Evolutionary conservation across 73 alveolate genomes (phyloP).

Genomic region (Tetrahymena borealis): DNA sequence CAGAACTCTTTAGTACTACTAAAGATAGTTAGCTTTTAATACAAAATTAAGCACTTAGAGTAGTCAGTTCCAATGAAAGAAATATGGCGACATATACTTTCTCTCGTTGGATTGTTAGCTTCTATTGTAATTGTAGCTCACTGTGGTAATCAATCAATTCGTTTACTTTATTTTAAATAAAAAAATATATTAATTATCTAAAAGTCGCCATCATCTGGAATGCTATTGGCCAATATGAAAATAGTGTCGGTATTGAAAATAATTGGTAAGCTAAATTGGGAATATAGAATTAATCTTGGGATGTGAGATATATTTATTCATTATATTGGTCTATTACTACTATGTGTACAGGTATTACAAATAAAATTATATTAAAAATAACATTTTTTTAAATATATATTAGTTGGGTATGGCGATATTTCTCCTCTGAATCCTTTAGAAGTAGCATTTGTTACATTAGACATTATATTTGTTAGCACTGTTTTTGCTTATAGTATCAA

Average conservation of each 20-base stretch:
- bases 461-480: not conserved
- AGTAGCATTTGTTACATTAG: not conserved
- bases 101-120: not conserved
- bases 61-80: not conserved
- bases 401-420: not conserved
- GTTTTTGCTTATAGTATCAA: not conserved
- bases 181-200: not conserved
- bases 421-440: not conserved
- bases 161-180: too few relatives aligned
- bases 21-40: not conserved
- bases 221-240: not conserved
- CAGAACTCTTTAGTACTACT: not conserved
- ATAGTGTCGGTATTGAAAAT: not conserved
- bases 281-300: not conserved
- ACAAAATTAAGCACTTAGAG: not conserved
- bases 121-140: not conserved
- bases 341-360: not conserved
- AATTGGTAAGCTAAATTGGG: not conserved
- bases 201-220: not conserved
- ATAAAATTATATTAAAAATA: too few relatives aligned
- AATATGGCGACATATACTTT: not conserved
- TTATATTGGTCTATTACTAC: not conserved
- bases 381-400: not conserved
- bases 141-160: too few relatives aligned
- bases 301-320: not conserved